Conservation (phyloP, 2,329 filamentous ascomycete genomes). For the Penicillium verrucosum region DNA sequence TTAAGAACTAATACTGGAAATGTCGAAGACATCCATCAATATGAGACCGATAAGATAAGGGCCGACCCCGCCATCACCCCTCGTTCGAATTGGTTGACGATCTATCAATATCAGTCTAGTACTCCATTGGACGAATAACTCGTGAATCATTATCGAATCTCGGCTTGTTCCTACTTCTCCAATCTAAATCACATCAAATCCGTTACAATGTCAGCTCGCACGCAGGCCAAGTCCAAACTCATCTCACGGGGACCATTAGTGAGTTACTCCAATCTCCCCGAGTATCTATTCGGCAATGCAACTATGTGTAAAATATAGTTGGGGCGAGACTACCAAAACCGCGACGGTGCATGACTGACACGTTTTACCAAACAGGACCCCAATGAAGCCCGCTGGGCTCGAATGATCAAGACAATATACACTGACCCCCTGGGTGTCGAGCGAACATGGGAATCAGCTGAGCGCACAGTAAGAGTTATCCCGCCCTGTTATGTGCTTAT, state of each 20-base stretch:
- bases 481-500: background rate
- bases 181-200: too few relatives aligned
- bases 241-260: slow-evolving; percentile 36
- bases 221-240: slow-evolving; percentile 29
- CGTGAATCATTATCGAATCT: background rate
- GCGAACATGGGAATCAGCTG: slow-evolving; percentile 46
- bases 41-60: slow-evolving; percentile 9
- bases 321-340: background rate
- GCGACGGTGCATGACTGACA: background rate
- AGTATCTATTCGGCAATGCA: background rate
- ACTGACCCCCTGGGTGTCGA: slow-evolving; percentile 42
- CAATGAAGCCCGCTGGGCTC: slow-evolving; percentile 43
- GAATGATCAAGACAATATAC: slow-evolving; percentile 44
- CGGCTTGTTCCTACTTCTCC: background rate
- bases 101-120: background rate
- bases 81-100: background rate
- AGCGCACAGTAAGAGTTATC: slow-evolving; percentile 37
- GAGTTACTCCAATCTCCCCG: slow-evolving; percentile 8
- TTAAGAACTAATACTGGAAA: background rate
- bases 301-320: background rate
- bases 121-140: background rate
- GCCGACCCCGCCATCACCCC: slow-evolving; percentile 8
- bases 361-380: slow-evolving; percentile 28
- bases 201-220: slow-evolving; percentile 22
- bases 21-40: background rate